These are phyloP conservation scores for Coemansia aciculifera DNA, from an alignment of 192 early-diverging fungal genomes.

Conservation along the genomic window DNA sequence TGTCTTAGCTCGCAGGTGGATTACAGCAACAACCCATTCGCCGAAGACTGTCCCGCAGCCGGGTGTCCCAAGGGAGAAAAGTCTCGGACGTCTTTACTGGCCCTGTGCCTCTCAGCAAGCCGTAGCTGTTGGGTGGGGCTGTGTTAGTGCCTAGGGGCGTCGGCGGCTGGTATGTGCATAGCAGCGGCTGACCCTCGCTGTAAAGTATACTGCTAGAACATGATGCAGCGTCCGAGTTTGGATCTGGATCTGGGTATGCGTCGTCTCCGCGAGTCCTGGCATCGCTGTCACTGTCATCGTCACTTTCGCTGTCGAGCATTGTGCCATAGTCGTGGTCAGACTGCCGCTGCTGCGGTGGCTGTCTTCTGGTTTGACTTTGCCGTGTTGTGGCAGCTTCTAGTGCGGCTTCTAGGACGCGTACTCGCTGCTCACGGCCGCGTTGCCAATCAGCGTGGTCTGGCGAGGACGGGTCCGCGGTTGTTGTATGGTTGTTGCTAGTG, in stretches of 20 bases:
- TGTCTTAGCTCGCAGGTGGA: not conserved
- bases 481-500: not conserved
- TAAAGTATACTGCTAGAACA: slow-evolving; percentile 43
- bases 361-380: slow-evolving; percentile 4
- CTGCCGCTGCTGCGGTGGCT: slow-evolving; percentile 7
- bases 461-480: not conserved
- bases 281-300: slow-evolving; percentile 1
- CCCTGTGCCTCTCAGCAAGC: slow-evolving; percentile 5
- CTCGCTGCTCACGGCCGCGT: slow-evolving; percentile 34
- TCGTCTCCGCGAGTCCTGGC: slow-evolving; percentile 11
- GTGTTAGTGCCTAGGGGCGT: not conserved
- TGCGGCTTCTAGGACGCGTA: slow-evolving; percentile 36
- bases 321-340: slow-evolving; percentile 24
- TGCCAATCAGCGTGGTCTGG: slow-evolving; percentile 22
- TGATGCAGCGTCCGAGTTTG: slow-evolving; percentile 9
- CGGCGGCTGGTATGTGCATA: slow-evolving; percentile 48
- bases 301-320: slow-evolving; percentile 36
- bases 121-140: slow-evolving; percentile 1
- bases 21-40: slow-evolving; percentile 5
- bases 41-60: slow-evolving; percentile 12
- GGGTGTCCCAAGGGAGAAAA: slow-evolving; percentile 40
- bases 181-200: slow-evolving; percentile 47
- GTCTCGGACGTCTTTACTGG: slow-evolving; percentile 33
- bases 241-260: not conserved
- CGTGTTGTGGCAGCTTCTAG: slow-evolving; percentile 22